Evolutionary conservation across 2,329 filamentous ascomycete species (phyloP).

Genomic region (Ambrosiella beaveri): DNA sequence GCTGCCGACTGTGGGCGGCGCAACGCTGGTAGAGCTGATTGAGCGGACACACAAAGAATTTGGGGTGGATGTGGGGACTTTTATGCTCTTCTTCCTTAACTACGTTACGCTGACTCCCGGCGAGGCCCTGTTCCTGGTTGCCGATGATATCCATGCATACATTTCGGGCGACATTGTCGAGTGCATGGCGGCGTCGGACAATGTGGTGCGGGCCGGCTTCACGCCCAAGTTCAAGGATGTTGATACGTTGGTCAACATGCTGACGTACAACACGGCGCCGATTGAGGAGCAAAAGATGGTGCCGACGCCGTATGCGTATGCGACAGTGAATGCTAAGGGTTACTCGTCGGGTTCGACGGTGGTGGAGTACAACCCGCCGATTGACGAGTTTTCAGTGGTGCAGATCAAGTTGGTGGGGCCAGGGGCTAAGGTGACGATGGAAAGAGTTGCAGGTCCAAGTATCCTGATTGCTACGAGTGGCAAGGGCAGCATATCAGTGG

Average conservation of each 20-base stretch:
- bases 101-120: constrained; percentile 75
- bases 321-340: constrained; percentile 59
- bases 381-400: constrained; percentile 88
- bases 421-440: constrained; percentile 74
- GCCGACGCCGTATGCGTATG: constrained; percentile 72
- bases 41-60: constrained; percentile 66
- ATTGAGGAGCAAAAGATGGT: constrained; percentile 90
- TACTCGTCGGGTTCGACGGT: constrained; percentile 62
- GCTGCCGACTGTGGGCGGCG: constrained; percentile 34
- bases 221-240: constrained; percentile 99
- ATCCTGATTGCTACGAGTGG: constrained; percentile 84
- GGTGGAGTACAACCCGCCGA: constrained; percentile 80
- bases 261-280: constrained; percentile 90
- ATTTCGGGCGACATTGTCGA: constrained; percentile 88
- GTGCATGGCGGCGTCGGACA: constrained; percentile 98
- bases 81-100: constrained; percentile 95
- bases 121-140: constrained; percentile 89
- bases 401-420: constrained; percentile 54
- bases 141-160: constrained; percentile 96
- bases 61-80: constrained; percentile 76
- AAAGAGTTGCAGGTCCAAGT: constrained; percentile 71
- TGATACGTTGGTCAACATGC: constrained; percentile 67
- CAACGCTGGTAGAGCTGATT: constrained; percentile 57
- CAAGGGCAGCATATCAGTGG: constrained; percentile 67
- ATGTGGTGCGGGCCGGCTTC: constrained; percentile 91